Percentiles rank a stretch among this genome's conserved stretches.
phyloP scores from a whole-genome alignment of 352 stramenopile genomes.

The Globisporangium echinulatum region DNA sequence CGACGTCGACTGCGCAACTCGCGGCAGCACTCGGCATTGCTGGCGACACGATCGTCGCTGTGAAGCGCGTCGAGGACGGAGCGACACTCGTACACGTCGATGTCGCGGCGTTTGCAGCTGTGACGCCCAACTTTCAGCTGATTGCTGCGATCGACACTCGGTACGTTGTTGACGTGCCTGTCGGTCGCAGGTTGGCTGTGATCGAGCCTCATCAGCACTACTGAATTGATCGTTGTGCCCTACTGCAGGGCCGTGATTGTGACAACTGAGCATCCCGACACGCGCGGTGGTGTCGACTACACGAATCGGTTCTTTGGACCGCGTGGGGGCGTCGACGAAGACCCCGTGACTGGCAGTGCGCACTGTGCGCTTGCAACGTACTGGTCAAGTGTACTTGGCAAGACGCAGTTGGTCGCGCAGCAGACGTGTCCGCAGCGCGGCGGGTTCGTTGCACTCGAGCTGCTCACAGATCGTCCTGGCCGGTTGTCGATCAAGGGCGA shows the following conservation, averaged over 20 bases:
- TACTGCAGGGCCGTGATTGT: too few species aligned
- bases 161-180: too few species aligned
- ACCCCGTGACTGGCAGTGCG: conserved; percentile 90
- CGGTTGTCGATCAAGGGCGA: conserved; percentile 44
- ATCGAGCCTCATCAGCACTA: too few species aligned
- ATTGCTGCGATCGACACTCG: conserved; percentile 14
- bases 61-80: conserved; percentile 12
- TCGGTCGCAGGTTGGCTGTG: too few species aligned
- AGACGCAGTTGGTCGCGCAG: conserved; percentile 32
- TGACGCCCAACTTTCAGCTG: conserved; percentile 22
- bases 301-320: conserved; percentile 87
- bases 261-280: neutral
- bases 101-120: conserved; percentile 8
- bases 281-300: conserved; percentile 31
- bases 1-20: neutral
- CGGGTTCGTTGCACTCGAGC: conserved; percentile 32
- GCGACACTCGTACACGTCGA: conserved; percentile 25
- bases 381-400: conserved; percentile 51
- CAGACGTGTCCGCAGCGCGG: conserved; percentile 38
- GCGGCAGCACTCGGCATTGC: conserved; percentile 14
- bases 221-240: too few species aligned
- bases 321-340: conserved; percentile 85
- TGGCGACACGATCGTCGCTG: conserved; percentile 10
- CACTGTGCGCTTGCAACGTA: conserved; percentile 88
- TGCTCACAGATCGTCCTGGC: conserved; percentile 20